phyloP scores from a whole-genome alignment of 345 rosid species.

The Microthlaspi erraticum region DNA sequence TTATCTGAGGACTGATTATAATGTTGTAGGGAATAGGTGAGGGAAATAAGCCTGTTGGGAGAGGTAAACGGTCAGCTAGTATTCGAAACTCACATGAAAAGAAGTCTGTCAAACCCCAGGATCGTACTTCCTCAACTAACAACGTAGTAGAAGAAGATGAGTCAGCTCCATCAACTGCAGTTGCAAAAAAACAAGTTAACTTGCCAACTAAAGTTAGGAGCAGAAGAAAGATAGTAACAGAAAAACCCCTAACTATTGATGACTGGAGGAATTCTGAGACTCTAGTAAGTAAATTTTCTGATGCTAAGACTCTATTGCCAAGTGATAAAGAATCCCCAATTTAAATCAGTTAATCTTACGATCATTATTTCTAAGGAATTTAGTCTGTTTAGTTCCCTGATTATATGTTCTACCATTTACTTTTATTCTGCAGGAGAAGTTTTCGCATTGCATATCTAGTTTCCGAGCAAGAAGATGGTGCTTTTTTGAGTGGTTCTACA shows the following conservation, averaged over 20 bases:
- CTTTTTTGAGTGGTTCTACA: conserved; percentile 76
- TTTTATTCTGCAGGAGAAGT: conserved; percentile 57
- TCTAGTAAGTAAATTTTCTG: conserved; percentile 48
- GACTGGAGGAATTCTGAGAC: conserved; percentile 45
- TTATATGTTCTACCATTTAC: conserved; percentile 31
- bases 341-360: conserved; percentile 44
- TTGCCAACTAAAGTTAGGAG: conserved; percentile 75
- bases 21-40: conserved; percentile 53
- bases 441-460: conserved; percentile 62
- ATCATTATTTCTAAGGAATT: conserved; percentile 44
- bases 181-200: conserved; percentile 51
- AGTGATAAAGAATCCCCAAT: conserved; percentile 31
- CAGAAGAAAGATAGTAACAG: conserved; percentile 61
- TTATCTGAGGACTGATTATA: conserved; percentile 26
- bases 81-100: conserved; percentile 54
- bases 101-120: conserved; percentile 56
- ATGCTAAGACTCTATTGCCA: conserved; percentile 41
- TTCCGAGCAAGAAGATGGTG: conserved; percentile 70
- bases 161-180: conserved; percentile 53
- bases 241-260: conserved; percentile 49
- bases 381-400: conserved; percentile 35
- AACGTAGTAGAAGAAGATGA: conserved; percentile 53
- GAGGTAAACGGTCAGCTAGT: conserved; percentile 55
- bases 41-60: conserved; percentile 47
- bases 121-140: conserved; percentile 53